Evolutionary conservation across 2,329 filamentous ascomycete species (phyloP), one percentile per base, ranked within the genome.

Genomic region (Aspergillus phoenicis): DNA sequence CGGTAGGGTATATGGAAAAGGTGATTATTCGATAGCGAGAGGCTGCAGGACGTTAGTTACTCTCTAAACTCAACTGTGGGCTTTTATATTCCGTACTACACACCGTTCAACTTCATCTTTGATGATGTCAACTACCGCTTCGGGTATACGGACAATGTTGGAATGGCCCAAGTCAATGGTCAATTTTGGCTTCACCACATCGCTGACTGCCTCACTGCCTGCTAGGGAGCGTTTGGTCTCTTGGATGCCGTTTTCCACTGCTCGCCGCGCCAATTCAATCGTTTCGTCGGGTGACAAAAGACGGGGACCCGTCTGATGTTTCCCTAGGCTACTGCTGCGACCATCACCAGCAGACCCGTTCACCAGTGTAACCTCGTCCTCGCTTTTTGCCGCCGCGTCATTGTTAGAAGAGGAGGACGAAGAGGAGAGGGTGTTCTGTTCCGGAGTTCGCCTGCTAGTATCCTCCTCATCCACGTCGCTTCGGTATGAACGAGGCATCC

Each of bases 51-150:
- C 11, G 58, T 73, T 58, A 70, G 66, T 60, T 51, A 13, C 45
- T 45, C 28, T 6, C 30, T 43, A 26, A 26, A 24, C 4, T 3
- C 17, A 20, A 30, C 54, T 28, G 47, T 20, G 15, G n/a, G 17
- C 5, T 24, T 24, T 24, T 8, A 45, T 22, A 11, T 51, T 36
- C n/a, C 26, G 24, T 33, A 30, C 6, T 38, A 67, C 74, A 62
- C 68, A 82, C 81, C 80, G 76, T 71, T 83, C 82, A 49, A 84
- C 82, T 65, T 84, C 81, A 67, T 82, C 76, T 67, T 82, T 83
- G 60, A 84, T 81, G 49, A 82, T 77, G 67, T 82, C 80, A 11
- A 83, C 77, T 28, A 84, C 80, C 38, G 80, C 76, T 58, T 80
- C 78, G 1, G 82, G 82, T 59, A 84, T 78, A 59, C 77, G 75